Evolutionary conservation across 2,329 filamentous ascomycete genomes (phyloP).

Genomic region (Chaetomium strumarium): DNA sequence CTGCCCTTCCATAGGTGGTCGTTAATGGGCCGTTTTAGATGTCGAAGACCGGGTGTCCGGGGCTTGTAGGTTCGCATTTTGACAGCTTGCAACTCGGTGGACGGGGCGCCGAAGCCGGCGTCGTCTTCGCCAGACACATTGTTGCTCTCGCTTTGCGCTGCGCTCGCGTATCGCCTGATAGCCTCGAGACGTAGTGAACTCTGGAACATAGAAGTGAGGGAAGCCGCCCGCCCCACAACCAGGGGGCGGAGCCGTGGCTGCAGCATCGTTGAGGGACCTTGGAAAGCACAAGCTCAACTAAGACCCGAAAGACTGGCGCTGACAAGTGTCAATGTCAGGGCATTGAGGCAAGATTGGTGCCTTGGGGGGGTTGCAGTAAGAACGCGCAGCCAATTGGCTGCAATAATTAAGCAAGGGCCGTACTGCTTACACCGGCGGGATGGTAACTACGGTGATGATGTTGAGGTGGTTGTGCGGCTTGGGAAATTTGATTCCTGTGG

Average conservation of each 20-base stretch:
- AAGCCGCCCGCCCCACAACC: constrained; percentile 23
- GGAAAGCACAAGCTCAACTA: neutral
- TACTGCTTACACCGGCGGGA: neutral
- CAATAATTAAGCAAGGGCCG: neutral
- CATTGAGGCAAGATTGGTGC: constrained; percentile 9
- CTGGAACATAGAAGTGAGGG: constrained; percentile 23
- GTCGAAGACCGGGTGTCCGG: constrained; percentile 83
- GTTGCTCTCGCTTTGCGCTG: constrained; percentile 11
- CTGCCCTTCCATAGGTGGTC: constrained; percentile 95
- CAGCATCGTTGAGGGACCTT: constrained; percentile 44
- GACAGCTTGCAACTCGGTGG: constrained; percentile 33
- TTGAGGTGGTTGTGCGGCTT: constrained; percentile 4
- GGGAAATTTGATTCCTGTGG: constrained; percentile 17
- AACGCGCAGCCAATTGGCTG: constrained; percentile 12
- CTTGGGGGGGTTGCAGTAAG: neutral
- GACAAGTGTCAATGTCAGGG: constrained; percentile 4
- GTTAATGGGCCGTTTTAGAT: constrained; percentile 88
- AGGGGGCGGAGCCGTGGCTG: constrained; percentile 57
- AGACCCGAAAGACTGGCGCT: constrained; percentile 1
- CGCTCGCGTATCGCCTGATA: constrained; percentile 25
- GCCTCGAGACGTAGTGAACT: constrained; percentile 17
- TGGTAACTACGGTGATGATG: neutral
- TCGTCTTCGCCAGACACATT: constrained; percentile 7
- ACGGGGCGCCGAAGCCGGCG: constrained; percentile 10
- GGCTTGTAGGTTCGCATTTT: constrained; percentile 84